Evolutionary conservation across 2,329 filamentous ascomycete species (phyloP), one percentile per base, ranked within the genome.

Genomic region (Aspergillus sp.): DNA sequence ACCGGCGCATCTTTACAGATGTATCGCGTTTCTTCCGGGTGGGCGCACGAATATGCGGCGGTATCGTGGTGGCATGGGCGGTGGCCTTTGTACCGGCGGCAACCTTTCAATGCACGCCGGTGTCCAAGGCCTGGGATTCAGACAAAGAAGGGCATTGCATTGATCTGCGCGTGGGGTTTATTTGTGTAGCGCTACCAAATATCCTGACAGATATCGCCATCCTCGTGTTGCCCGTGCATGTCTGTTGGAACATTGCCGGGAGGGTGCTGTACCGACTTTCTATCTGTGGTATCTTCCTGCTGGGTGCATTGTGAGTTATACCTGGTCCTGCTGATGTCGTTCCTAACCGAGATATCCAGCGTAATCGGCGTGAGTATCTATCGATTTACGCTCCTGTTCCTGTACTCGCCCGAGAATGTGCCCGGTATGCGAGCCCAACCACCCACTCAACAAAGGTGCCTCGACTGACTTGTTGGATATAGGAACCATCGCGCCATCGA

Each of bases 141-240:
- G 55, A 59, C 0, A 50, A 68, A 8, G 55, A 61, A 12, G 69
- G 68, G 21, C 58, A 59, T 4, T 72, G 70, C 25, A 67, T 72
- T 8, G 60, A 70, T 41, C 19, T 61, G 1, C 61, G 53, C 40
- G 57, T 47, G 15, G 70, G 66, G 37, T 69, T 66, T 39, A 68
- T 68, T 15, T 69, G 61, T 21, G 52, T 62, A 17, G 65, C 68
- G 27, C 62, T 72, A 19, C 69, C 70, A 0, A 72, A 72, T 39
- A 71, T 72, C 19, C 4, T 72, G 21, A 65, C 69, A 1, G 70
- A 72, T 40, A n/a, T 64, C 1, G 59, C 68, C 11, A 59, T 72
- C 12, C 57, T 72, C 11, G 15, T 64, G 3, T 64, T 72, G 62
- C 70, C 70, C 0, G 57, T 70, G 48, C 60, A 55, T n/a, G 52